Conservation (phyloP, 1,284 basidiomycete species). For the Cryptococcus hybrid region DNA sequence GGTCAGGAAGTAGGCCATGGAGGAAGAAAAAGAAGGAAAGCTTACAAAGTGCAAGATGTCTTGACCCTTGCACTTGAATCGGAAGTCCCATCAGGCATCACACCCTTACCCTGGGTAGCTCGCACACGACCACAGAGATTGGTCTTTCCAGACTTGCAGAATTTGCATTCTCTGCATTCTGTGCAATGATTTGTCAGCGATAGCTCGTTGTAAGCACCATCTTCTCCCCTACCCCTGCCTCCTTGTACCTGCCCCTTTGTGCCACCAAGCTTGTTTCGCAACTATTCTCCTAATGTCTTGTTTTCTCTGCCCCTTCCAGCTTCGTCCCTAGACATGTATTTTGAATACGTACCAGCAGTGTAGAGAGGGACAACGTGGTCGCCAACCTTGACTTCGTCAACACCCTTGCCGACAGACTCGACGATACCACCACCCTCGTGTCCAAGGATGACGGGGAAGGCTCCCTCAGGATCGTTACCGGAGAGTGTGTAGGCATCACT, state of each 20-base stretch:
- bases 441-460: conserved; percentile 92
- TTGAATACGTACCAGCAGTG: conserved; percentile 67
- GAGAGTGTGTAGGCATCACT: conserved; percentile 92
- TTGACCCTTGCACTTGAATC: conserved; percentile 89
- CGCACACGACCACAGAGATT: conserved; percentile 90
- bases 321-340: neutral
- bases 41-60: conserved; percentile 86
- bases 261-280: neutral
- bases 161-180: conserved; percentile 96
- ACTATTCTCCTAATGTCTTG: neutral
- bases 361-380: conserved; percentile 95
- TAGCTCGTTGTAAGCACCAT: neutral
- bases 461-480: conserved; percentile 93
- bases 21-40: conserved; percentile 9
- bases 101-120: conserved; percentile 88
- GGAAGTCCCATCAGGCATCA: conserved; percentile 93
- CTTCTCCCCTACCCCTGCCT: neutral
- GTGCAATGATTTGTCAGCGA: neutral
- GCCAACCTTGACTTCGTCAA: conserved; percentile 78
- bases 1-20: neutral
- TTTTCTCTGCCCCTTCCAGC: neutral
- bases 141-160: conserved; percentile 98
- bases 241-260: neutral
- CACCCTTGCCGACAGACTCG: conserved; percentile 91
- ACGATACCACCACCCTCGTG: conserved; percentile 68